phyloP scores from a whole-genome alignment of 768 basidiomycete genomes.

The Crassisporium funariophilum region DNA sequence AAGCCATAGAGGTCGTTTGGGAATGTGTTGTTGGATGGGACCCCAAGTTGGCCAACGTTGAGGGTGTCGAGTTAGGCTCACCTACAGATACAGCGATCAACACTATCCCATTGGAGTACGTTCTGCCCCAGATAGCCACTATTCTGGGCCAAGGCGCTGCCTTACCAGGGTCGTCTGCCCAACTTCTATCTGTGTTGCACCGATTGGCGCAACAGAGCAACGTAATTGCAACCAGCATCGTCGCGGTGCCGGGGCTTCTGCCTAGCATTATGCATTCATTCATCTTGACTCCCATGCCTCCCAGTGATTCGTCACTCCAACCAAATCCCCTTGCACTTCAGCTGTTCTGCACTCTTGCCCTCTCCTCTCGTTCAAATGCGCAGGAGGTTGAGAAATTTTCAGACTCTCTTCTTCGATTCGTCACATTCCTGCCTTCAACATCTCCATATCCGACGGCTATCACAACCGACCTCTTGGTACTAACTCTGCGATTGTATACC shows the following conservation, averaged over 20 bases:
- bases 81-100: conserved; percentile 30
- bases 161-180: conserved; percentile 50
- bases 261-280: conserved; percentile 55
- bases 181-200: conserved; percentile 60
- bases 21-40: conserved; percentile 74
- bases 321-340: conserved; percentile 56
- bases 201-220: conserved; percentile 65
- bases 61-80: conserved; percentile 51
- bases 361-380: conserved; percentile 72
- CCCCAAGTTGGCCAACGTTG: conserved; percentile 32
- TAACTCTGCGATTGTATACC: conserved; percentile 65
- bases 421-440: conserved; percentile 54
- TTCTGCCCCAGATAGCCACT: conserved; percentile 53
- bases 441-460: conserved; percentile 44
- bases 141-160: conserved; percentile 42
- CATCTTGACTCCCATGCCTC: conserved; percentile 54
- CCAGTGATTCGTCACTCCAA: conserved; percentile 30
- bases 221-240: conserved; percentile 50
- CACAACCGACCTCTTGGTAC: conserved; percentile 49
- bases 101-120: conserved; percentile 37
- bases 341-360: conserved; percentile 58
- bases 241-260: conserved; percentile 53
- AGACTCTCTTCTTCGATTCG: conserved; percentile 73
- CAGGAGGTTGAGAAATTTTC: conserved; percentile 52
- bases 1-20: conserved; percentile 75